phyloP scores from a whole-genome alignment of 2,329 filamentous ascomycete species.

The Fusarium nematophilum region DNA sequence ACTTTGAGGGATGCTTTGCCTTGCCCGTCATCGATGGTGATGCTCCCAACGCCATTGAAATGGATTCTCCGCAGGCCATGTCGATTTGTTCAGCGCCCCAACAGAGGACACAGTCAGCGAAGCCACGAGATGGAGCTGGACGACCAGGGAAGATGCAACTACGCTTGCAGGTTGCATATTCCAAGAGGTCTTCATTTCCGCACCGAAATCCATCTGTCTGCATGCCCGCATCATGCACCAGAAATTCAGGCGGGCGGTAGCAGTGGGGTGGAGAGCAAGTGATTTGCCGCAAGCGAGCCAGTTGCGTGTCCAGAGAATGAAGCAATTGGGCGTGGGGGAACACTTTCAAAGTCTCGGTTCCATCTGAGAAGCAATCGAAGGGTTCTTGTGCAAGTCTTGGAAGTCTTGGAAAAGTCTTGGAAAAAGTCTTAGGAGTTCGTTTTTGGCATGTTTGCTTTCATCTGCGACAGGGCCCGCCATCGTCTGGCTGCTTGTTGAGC shows the following conservation, averaged over 20 bases:
- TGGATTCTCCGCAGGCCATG: background rate
- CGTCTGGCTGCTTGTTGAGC: constrained; percentile 7
- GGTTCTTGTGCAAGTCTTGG: constrained; percentile 7
- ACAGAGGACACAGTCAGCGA: background rate
- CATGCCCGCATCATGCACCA: constrained; percentile 10
- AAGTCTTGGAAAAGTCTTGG: constrained; percentile 7
- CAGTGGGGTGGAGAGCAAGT: constrained; percentile 20
- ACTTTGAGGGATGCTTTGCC: background rate
- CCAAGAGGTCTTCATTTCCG: constrained; percentile 8
- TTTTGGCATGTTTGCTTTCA: background rate
- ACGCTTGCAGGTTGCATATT: constrained; percentile 11
- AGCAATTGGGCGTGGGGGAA: constrained; percentile 27
- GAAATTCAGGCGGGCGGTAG: background rate
- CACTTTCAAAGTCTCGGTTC: background rate
- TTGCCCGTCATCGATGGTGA: background rate
- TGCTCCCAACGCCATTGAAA: background rate
- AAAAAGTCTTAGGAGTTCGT: too few species aligned
- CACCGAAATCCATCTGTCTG: constrained; percentile 9
- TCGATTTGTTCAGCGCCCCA: background rate
- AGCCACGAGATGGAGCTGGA: background rate
- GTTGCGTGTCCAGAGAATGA: constrained; percentile 21
- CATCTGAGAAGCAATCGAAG: too few species aligned
- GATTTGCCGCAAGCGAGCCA: constrained; percentile 25
- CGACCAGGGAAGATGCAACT: constrained; percentile 2
- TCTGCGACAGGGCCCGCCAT: too few species aligned